Conservation (phyloP, 768 basidiomycete genomes). For the Tulasnella sp. region DNA sequence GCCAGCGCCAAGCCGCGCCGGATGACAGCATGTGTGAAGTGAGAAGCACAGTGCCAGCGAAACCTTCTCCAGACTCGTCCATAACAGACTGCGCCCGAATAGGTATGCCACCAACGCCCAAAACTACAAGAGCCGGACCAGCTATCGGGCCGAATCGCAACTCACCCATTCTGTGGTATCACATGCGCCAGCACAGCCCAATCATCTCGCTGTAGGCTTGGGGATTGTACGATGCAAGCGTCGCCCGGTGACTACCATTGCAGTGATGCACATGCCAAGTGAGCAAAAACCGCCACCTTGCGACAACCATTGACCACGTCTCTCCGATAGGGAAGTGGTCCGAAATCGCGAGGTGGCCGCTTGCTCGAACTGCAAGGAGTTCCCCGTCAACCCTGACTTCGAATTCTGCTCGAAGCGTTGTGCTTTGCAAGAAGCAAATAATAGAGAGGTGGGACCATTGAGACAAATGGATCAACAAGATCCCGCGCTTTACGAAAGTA, state of each 20-base stretch:
- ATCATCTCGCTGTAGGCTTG: too few relatives aligned
- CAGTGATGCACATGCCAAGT: not conserved
- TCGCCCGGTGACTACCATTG: not conserved
- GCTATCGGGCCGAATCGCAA: not conserved
- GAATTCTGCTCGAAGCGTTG: constrained; percentile 2
- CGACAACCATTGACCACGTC: too few relatives aligned
- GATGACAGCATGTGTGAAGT: constrained; percentile 5
- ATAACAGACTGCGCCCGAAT: not conserved
- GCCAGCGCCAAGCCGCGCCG: not conserved
- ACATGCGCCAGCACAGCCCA: not conserved
- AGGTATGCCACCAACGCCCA: not conserved
- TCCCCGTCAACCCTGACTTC: not conserved
- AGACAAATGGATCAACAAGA: too few relatives aligned
- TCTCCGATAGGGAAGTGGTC: not conserved
- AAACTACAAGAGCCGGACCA: not conserved
- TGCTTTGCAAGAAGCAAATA: not conserved
- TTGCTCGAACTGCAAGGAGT: not conserved
- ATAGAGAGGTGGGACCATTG: not conserved
- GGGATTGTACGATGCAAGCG: not conserved
- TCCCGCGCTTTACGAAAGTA: too few relatives aligned
- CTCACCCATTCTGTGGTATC: not conserved
- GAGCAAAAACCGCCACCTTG: not conserved
- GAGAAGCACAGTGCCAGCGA: not conserved
- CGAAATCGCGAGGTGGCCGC: not conserved
- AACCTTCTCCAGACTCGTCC: too few relatives aligned